Base-by-base conservation (phyloP, 192 early-diverging fungal genomes). In the Entomortierella chlamydospora region DNA sequence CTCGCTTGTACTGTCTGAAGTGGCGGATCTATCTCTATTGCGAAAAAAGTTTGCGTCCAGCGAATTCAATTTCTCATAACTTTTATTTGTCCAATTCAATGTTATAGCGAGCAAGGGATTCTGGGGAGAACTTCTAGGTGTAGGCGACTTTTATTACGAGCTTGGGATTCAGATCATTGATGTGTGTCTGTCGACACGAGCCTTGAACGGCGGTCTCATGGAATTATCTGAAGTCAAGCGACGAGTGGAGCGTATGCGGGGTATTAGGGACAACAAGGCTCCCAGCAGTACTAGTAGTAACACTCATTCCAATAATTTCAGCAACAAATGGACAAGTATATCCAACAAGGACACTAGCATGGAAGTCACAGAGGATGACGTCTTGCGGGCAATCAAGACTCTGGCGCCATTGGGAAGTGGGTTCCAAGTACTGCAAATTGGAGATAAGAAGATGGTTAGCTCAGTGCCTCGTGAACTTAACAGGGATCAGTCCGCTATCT, bases 141-240 rank as follows among this genome's bases (percentile, higher is more conserved):
- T 98, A 8, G 95, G 97, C 18, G 96, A 98, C 76, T 99, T 99
- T 83, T 99, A 99, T 83, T 98, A 96, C 70, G 95, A 98, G 56
- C 86, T 99, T 5, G 94, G 91, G 0, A 91, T 99, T n/a, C 96
- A 97, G 61, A 93, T 97, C 37, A 93, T 93, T 49, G 95, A 97
- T 57, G 90, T 94, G 0, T 99, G 97, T 70, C 88, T 97, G 13
- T 87, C 90, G 26, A 96, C 95, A 2, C 72, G 96, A 52, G 88
- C 88, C 29, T 69, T 89, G 22, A 98, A 97, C 76, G 97, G 97
- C 9, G 97, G 97, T 3, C 83, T 99, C 25, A 94, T 97, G 64
- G 95, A 95, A 22, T 52, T 99, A 9, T 86, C 83, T 12, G 96
- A 97, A 50, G 82, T 99, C 41, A 91, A 90, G 39, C 82, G 84